These are phyloP conservation scores for Diaporthe citri DNA, from an alignment of 2,329 filamentous ascomycete species.

Conservation along the genomic window DNA sequence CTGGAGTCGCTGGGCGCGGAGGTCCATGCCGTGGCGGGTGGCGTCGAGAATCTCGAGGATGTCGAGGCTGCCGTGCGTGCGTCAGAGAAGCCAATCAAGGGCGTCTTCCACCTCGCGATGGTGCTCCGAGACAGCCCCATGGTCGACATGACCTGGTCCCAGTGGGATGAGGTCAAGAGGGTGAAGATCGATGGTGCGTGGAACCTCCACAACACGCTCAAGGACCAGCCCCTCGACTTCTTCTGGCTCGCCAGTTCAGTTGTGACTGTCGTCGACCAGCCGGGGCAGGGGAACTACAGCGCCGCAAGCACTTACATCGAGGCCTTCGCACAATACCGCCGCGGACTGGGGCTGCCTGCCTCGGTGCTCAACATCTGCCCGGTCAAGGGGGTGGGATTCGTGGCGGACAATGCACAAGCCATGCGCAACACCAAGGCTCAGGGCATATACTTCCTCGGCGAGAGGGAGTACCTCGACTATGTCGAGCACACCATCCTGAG, in stretches of 20 bases:
- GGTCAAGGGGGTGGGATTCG: neutral
- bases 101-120: constrained; percentile 29
- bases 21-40: neutral
- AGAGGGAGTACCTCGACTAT: neutral
- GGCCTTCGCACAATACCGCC: neutral
- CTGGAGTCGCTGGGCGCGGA: constrained; percentile 7
- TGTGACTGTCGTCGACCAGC: constrained; percentile 2
- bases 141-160: neutral
- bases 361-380: neutral
- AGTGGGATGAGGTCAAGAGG: constrained; percentile 1
- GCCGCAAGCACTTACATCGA: constrained; percentile 3
- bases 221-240: neutral
- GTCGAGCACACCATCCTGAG: neutral
- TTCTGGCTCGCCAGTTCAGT: neutral
- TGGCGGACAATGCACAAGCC: neutral
- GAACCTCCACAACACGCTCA: neutral
- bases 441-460: constrained; percentile 8
- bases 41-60: neutral
- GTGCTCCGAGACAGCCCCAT: constrained; percentile 23
- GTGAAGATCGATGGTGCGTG: neutral
- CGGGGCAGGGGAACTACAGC: neutral
- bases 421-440: neutral
- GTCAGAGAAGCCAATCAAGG: neutral
- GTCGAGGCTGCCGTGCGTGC: neutral
- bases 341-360: neutral